Conservation (phyloP, 2,329 filamentous ascomycete genomes). For the Xylaria arbuscula region DNA sequence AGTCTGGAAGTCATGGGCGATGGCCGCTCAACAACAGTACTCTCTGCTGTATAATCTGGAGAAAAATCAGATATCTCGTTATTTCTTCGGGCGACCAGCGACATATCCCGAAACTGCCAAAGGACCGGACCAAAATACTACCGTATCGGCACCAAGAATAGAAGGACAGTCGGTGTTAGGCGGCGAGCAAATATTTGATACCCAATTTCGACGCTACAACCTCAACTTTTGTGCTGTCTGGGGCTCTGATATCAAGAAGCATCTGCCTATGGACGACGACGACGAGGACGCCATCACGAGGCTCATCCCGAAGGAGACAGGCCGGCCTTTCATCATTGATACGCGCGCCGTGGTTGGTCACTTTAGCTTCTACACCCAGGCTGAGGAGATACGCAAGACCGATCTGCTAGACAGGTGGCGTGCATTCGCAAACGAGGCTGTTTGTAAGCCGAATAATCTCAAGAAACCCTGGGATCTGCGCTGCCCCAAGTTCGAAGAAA, state of each 20-base stretch:
- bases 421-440: conserved; percentile 62
- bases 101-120: conserved; percentile 43
- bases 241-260: conserved; percentile 62
- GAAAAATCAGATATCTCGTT: conserved; percentile 56
- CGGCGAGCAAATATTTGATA: conserved; percentile 57
- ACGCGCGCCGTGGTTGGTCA: conserved; percentile 65
- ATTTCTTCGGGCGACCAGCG: conserved; percentile 57
- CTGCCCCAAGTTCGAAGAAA: conserved; percentile 32
- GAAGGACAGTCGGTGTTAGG: conserved; percentile 36
- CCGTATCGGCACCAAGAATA: conserved; percentile 13
- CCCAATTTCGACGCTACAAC: conserved; percentile 62
- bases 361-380: conserved; percentile 60
- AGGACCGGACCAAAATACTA: conserved; percentile 33
- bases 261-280: conserved; percentile 58
- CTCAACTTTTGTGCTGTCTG: conserved; percentile 66
- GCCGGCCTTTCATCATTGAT: conserved; percentile 61
- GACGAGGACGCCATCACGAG: conserved; percentile 61
- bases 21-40: conserved; percentile 61
- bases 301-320: conserved; percentile 53
- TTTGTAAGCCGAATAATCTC: conserved; percentile 53
- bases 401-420: conserved; percentile 66
- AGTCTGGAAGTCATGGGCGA: conserved; percentile 61
- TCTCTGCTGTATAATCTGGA: conserved; percentile 64
- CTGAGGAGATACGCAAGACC: conserved; percentile 59
- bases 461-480: conserved; percentile 38